Evolutionary conservation across 345 rosid genomes (phyloP), one percentile per base, ranked within the genome.

Genomic region (Microthlaspi erraticum): DNA sequence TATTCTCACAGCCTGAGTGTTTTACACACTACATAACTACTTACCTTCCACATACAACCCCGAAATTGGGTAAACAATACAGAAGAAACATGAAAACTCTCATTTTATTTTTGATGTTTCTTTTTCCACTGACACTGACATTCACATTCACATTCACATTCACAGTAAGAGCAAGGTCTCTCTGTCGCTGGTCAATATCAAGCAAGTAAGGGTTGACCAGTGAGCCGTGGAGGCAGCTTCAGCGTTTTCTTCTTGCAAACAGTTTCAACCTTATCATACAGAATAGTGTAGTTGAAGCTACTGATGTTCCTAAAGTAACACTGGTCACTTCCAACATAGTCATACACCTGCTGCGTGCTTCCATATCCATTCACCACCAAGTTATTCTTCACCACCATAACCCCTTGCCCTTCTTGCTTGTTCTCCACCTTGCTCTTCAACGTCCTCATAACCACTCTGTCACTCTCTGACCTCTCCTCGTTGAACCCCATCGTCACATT

Each of bases 241-340:
- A 73, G 66, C 0, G 60, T 50, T 63, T 38, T 77, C 59, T 44
- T 62, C 59, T 75, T 37, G 67, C 90, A 87, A 3, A 57, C 43
- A 68, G 68, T 58, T 54, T 38, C 61, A 36, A 78, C 59, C 66
- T 79, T 39, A 48, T 93, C 93, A 62, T 83, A 77, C 3, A 83
- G 66, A 76, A 93, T 77, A 10, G 75, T 82, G 78, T 85, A 81
- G 75, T 86, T 88, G 19, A 78, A 87, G 80, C 88, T 88, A 78
- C 93, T 88, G 23, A 90, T 73, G 72, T 90, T 90, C 82, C 96
- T 80, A 23, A 82, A 84, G 77, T 84, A 93, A 80, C 98, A 93
- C 23, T 72, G 66, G 18, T 80, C 68, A 44, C 66, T 64, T 44
- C 89, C 86, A 26, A 66, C 58, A 33, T 83, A 88, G 33, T 70